Conservation (phyloP, 306 rosid species). For the cucumber (Cucumis sativus) region Cucumber_9930_V3 NC_026657.2:11772001-11772500, state of each 20-base stretch:
- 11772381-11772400: conserved; percentile 54
- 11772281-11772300: too few species aligned
- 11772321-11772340: conserved; percentile 45
- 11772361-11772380: conserved; percentile 78
- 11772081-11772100: background rate
- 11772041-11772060: background rate
- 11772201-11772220: background rate
- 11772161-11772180: background rate
- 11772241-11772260: background rate
- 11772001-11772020: background rate
- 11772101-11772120: background rate
- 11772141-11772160: background rate
- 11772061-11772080: background rate
- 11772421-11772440: background rate
- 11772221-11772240: background rate
- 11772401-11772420: conserved; percentile 57
- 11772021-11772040: background rate
- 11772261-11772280: conserved; percentile 3
- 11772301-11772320: conserved; percentile 35
- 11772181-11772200: background rate
- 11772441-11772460: background rate
- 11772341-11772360: conserved; percentile 71
- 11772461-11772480: background rate
- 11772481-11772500: background rate
- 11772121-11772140: background rate